phyloP scores from a whole-genome alignment of 495 filamentous ascomycete genomes.

The Durotheca rogersii region DNA sequence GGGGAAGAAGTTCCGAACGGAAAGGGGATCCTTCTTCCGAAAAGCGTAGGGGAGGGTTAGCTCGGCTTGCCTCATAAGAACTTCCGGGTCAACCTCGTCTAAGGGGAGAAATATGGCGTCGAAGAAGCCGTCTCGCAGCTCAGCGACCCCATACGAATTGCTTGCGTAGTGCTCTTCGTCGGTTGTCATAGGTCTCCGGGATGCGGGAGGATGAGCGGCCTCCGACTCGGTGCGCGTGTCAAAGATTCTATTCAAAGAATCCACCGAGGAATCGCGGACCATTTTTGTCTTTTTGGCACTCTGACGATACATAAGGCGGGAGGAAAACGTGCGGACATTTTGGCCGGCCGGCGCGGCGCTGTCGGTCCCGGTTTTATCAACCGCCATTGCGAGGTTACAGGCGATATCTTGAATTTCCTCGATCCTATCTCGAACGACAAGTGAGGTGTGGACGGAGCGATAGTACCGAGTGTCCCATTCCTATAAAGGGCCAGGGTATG shows the following conservation, averaged over 20 bases:
- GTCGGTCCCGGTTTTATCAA: background rate
- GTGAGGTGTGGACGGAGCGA: background rate
- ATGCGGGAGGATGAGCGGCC: background rate
- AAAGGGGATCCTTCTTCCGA: slow-evolving; percentile 43
- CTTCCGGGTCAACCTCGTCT: slow-evolving; percentile 38
- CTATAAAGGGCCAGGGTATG: too few relatives aligned
- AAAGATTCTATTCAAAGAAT: slow-evolving; percentile 30
- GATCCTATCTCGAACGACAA: background rate
- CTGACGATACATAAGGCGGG: slow-evolving; percentile 24
- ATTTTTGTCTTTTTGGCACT: slow-evolving; percentile 7
- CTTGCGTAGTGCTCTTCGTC: slow-evolving; percentile 31
- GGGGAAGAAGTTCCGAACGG: slow-evolving; percentile 45
- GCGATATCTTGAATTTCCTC: background rate
- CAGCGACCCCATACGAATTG: slow-evolving; percentile 52
- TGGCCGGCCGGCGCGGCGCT: background rate
- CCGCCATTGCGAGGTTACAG: slow-evolving; percentile 5
- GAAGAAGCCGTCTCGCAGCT: slow-evolving; percentile 60
- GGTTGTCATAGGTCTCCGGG: slow-evolving; percentile 22
- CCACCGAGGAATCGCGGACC: slow-evolving; percentile 26
- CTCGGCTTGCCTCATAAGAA: slow-evolving; percentile 40
- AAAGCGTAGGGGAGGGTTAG: slow-evolving; percentile 42
- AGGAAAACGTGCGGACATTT: background rate
- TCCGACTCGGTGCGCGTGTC: slow-evolving; percentile 28
- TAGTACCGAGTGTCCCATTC: too few relatives aligned
- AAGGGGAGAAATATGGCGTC: slow-evolving; percentile 57